Percentiles rank a stretch among this genome's conserved stretches.
Conservation (phyloP, 2,329 filamentous ascomycete species). For the Periconia macrospinosa region DNA sequence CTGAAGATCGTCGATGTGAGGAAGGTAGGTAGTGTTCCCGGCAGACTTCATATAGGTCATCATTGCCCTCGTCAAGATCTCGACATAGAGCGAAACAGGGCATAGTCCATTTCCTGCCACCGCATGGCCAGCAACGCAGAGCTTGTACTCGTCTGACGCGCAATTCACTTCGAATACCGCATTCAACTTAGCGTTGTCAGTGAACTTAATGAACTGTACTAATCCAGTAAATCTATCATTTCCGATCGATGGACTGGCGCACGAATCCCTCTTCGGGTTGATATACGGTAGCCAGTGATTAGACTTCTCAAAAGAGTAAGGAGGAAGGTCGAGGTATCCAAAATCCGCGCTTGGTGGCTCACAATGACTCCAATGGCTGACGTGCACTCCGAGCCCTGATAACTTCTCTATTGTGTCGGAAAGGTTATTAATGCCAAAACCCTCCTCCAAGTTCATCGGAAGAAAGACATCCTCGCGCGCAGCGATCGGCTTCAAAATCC, state of each 20-base stretch:
- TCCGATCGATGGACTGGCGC: too few relatives aligned
- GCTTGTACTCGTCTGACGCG: background rate
- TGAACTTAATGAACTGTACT: too few relatives aligned
- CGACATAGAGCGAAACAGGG: background rate
- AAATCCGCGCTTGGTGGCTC: background rate
- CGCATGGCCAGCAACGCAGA: background rate
- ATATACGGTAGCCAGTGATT: background rate
- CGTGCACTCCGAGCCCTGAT: background rate
- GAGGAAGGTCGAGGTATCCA: background rate
- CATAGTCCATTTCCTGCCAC: background rate
- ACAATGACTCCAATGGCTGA: background rate
- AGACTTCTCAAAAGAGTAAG: background rate
- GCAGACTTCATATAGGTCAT: background rate
- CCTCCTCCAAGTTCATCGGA: background rate
- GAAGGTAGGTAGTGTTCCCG: background rate
- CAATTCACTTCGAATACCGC: too few relatives aligned
- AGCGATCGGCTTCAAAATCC: background rate
- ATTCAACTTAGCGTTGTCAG: too few relatives aligned
- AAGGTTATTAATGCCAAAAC: background rate
- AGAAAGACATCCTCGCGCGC: background rate
- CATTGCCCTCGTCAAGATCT: background rate
- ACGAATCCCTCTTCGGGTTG: too few relatives aligned
- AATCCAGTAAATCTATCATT: too few relatives aligned
- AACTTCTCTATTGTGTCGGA: background rate
- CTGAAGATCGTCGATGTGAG: too few relatives aligned